These are phyloP conservation scores for Aspergillus sp. DNA, from an alignment of 2,329 filamentous ascomycete species.

Conservation along the genomic window DNA sequence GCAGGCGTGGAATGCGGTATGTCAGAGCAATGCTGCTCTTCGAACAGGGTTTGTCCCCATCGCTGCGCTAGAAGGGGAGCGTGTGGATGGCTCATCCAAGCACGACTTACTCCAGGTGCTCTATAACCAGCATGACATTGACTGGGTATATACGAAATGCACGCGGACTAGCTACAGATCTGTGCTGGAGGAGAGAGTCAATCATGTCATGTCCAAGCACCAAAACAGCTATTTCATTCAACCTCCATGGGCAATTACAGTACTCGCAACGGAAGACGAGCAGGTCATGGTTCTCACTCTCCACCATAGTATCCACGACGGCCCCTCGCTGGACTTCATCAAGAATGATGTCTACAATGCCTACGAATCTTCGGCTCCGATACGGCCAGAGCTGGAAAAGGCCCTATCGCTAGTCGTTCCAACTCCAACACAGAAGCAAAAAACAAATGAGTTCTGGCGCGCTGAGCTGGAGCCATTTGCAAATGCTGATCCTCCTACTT, in stretches of 20 bases:
- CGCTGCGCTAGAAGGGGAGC: constrained; percentile 9
- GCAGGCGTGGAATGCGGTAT: constrained; percentile 34
- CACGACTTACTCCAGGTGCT: constrained; percentile 28
- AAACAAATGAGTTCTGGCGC: constrained; percentile 26
- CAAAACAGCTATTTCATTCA: constrained; percentile 30
- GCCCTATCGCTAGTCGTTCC: constrained; percentile 25
- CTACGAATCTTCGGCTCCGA: constrained; percentile 23
- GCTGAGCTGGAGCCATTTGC: constrained; percentile 23
- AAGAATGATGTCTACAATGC: constrained; percentile 26
- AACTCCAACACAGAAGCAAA: constrained; percentile 11
- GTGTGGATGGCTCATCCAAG: neutral
- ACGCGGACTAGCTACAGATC: neutral
- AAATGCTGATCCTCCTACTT: constrained; percentile 24
- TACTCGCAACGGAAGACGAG: constrained; percentile 27
- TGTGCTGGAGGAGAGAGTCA: constrained; percentile 20
- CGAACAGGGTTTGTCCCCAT: constrained; percentile 38
- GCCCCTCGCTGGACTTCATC: constrained; percentile 29
- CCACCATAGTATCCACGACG: constrained; percentile 37
- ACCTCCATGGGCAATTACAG: constrained; percentile 39
- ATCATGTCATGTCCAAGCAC: constrained; percentile 23
- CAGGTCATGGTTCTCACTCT: constrained; percentile 37
- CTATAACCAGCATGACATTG: constrained; percentile 22
- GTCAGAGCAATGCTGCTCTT: constrained; percentile 33
- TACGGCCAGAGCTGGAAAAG: constrained; percentile 24
- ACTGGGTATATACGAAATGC: constrained; percentile 22